These are phyloP conservation scores for Verticillium longisporum DNA, from an alignment of 2,329 filamentous ascomycete genomes.

Conservation along the genomic window DNA sequence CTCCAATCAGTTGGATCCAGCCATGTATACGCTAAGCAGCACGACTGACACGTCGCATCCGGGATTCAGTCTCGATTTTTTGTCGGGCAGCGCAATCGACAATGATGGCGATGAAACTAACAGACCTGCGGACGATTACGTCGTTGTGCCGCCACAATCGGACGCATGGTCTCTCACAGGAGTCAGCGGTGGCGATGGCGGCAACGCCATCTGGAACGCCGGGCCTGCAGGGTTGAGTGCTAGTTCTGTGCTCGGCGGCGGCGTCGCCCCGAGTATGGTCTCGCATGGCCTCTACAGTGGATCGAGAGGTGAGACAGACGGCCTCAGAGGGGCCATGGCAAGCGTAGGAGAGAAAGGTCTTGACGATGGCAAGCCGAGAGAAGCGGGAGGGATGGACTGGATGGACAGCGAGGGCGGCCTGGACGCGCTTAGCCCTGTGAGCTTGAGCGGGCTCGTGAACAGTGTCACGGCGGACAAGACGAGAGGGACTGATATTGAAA, in stretches of 20 bases:
- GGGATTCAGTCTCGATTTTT: constrained; percentile 20
- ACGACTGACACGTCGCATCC: neutral
- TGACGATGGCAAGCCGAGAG: neutral
- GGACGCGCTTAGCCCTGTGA: constrained; percentile 20
- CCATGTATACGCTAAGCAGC: constrained; percentile 19
- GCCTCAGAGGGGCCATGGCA: neutral
- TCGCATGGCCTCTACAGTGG: neutral
- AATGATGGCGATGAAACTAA: constrained; percentile 14
- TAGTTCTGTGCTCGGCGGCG: constrained; percentile 16
- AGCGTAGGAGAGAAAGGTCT: neutral
- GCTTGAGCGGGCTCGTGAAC: constrained; percentile 22
- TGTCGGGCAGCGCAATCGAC: constrained; percentile 19
- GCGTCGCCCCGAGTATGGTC: neutral
- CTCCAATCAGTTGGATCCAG: constrained; percentile 16
- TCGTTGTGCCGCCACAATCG: constrained; percentile 20
- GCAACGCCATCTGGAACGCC: neutral
- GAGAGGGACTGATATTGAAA: constrained; percentile 2
- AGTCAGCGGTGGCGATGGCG: neutral
- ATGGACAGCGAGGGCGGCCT: constrained; percentile 11
- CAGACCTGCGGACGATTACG: constrained; percentile 13
- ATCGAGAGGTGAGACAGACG: neutral
- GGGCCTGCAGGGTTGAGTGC: constrained; percentile 17
- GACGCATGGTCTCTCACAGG: constrained; percentile 8
- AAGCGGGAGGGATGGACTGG: constrained; percentile 15
- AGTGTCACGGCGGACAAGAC: constrained; percentile 17